Evolutionary conservation across 2,329 filamentous ascomycete species (phyloP), one percentile per base, ranked within the genome.

Genomic region (Didymella keratinophila): DNA sequence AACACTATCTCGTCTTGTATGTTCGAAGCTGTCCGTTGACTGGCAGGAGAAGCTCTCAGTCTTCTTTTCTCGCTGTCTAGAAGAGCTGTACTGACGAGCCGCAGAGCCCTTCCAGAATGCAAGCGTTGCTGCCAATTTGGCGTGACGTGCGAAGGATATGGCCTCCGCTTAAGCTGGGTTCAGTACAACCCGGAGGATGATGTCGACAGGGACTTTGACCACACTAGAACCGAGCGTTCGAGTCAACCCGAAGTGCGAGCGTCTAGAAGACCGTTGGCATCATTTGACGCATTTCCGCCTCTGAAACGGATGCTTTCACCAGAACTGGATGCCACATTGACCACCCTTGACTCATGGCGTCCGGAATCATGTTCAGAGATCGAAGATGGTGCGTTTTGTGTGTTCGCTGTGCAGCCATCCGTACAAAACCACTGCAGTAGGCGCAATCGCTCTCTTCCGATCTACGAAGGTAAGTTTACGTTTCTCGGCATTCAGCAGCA

Each of bases 81-180:
- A 21, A 16, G 4, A 10, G 12, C 11, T 23, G 27, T 45, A 7
- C 27, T 25, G 28, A 45, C 12, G 23, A 6, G 23, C 16, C 6
- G 21, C n/a, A 45, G 37, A 55, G 14, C 37, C 3, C 14, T 14
- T 7, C 41, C 41, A 27, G 41, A 43, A 6, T 62, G 60, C 41
- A 37, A 50, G 32, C 56, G 56, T 3, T 62, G 60, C 25, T 39
- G 42, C 18, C 52, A 60, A 6, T 36, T 53, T 27, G 56, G 48
- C n/a, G 20, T 56, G 25, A 7, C 23, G 23, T 62, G 60, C 23
- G 60, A 43, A 44, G 60, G 60, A 16, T 62, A 62, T 44, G 56
- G 56, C n/a, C 43, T 60, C 11, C 60, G 60, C 16, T 32, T 62
- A 39, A 56, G 16, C 18, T 62, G 60, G 60, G 48, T 60, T 16